Percentiles rank a stretch among this genome's conserved stretches.
Evolutionary conservation across 768 basidiomycete genomes (phyloP).

Genomic region (Suillus subaureus): DNA sequence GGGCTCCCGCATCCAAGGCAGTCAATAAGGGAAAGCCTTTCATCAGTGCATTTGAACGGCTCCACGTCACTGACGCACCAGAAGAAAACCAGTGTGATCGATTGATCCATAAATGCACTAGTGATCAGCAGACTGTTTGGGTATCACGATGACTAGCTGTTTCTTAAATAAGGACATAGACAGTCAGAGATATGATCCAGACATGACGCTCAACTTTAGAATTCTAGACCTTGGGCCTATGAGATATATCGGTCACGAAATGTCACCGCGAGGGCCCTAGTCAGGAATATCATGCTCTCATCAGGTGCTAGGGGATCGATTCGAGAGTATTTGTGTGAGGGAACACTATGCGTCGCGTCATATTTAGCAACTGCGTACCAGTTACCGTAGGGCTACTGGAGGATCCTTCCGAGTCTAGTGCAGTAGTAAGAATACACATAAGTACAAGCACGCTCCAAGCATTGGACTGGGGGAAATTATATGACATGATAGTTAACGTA

Average conservation of each 20-base stretch:
- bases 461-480: neutral
- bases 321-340: neutral
- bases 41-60: neutral
- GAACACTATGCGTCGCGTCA: neutral
- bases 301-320: neutral
- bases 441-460: constrained; percentile 13
- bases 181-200: neutral
- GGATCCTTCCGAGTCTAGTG: constrained; percentile 22
- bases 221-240: neutral
- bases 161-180: neutral
- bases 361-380: constrained; percentile 5
- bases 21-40: neutral
- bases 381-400: neutral
- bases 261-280: neutral
- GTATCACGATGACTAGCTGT: neutral
- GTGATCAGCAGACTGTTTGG: neutral
- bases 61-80: neutral
- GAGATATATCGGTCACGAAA: neutral
- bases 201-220: neutral
- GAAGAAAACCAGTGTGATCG: neutral
- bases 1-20: neutral
- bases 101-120: neutral
- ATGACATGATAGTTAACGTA: constrained; percentile 9
- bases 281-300: constrained; percentile 1
- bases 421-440: constrained; percentile 13